Percentiles rank a stretch among this genome's conserved stretches.
Evolutionary conservation across 495 filamentous ascomycete genomes (phyloP).

Genomic region (Immersiella caudata): DNA sequence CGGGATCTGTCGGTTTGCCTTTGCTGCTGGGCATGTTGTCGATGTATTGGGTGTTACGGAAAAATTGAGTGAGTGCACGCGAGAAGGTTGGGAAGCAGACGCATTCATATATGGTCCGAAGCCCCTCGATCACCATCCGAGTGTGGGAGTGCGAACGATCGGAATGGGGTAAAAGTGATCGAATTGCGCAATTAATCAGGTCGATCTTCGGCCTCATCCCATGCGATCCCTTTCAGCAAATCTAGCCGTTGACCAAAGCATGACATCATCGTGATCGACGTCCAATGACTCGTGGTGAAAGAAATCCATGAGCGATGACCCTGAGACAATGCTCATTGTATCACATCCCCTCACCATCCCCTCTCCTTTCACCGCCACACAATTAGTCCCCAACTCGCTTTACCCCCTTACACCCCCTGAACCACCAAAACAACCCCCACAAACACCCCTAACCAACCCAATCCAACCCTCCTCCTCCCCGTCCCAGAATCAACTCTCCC

Average conservation of each 20-base stretch:
- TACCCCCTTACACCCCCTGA: not conserved
- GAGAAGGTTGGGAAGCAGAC: not conserved
- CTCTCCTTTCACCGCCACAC: not conserved
- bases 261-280: not conserved
- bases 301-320: not conserved
- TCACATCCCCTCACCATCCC: not conserved
- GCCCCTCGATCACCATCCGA: not conserved
- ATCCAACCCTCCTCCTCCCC: constrained; percentile 19
- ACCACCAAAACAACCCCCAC: not conserved
- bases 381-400: not conserved
- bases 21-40: constrained; percentile 40
- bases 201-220: not conserved
- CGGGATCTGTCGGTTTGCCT: constrained; percentile 57
- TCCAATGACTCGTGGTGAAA: not conserved
- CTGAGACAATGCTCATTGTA: constrained; percentile 2
- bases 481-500: constrained; percentile 27
- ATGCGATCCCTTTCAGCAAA: too few relatives aligned
- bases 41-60: not conserved
- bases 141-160: not conserved
- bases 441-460: not conserved
- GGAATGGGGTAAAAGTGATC: not conserved
- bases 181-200: not conserved
- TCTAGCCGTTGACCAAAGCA: not conserved
- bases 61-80: too few relatives aligned
- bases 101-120: not conserved